Evolutionary conservation across 2,329 filamentous ascomycete genomes (phyloP).

Genomic region (Fusarium globosum): DNA sequence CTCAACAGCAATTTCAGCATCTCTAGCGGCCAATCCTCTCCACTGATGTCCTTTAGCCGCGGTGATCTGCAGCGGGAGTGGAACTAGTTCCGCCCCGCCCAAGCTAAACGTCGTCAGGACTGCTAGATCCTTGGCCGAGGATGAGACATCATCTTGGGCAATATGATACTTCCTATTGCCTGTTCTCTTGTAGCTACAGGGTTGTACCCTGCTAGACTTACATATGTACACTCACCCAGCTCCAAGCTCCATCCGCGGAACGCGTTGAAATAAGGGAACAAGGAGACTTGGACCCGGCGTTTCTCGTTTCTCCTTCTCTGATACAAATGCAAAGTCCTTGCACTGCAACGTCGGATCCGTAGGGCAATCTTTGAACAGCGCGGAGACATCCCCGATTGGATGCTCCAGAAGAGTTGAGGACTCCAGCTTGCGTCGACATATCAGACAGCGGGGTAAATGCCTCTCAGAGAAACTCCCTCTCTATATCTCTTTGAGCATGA

Average conservation of each 20-base stretch:
- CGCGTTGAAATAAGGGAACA: neutral
- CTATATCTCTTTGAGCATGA: neutral
- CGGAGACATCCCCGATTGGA: constrained; percentile 20
- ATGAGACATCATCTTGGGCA: neutral
- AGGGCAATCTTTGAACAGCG: neutral
- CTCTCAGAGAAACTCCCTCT: neutral
- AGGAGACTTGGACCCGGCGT: neutral
- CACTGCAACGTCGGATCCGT: constrained; percentile 1
- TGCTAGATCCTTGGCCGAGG: neutral
- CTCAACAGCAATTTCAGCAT: neutral
- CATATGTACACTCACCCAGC: neutral
- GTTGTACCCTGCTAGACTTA: neutral
- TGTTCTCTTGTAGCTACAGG: neutral
- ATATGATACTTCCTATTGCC: neutral
- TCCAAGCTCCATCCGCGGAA: neutral
- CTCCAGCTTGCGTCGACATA: constrained; percentile 5
- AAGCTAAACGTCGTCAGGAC: neutral
- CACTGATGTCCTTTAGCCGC: constrained; percentile 3
- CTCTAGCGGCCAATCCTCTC: neutral
- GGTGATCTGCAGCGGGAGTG: constrained; percentile 8
- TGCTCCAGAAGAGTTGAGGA: neutral
- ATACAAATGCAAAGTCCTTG: neutral
- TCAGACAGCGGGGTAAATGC: neutral
- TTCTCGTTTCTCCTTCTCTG: neutral
- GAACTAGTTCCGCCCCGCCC: neutral